phyloP scores from a whole-genome alignment of 495 filamentous ascomycete genomes.

The Xylaria scruposa region DNA sequence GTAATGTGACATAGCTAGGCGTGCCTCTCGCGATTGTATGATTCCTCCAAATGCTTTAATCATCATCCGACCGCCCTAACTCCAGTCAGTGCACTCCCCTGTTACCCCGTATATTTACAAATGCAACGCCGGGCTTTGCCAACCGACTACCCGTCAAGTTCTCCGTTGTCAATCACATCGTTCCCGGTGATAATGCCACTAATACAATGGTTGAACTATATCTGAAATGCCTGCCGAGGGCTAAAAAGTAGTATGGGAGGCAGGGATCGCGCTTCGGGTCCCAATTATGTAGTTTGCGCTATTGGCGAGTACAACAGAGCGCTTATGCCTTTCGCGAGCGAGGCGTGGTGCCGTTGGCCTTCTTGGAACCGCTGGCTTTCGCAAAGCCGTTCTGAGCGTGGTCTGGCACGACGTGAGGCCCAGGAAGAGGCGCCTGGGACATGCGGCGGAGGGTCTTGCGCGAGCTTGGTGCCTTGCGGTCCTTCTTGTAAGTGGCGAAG shows the following conservation, averaged over 20 bases:
- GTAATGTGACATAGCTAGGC: slow-evolving; percentile 23
- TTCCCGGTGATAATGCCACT: slow-evolving; percentile 36
- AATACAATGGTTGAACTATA: slow-evolving; percentile 40
- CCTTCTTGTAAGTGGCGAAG: slow-evolving; percentile 94
- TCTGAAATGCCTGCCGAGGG: slow-evolving; percentile 19
- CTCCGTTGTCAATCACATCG: slow-evolving; percentile 30
- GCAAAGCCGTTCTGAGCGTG: slow-evolving; percentile 46
- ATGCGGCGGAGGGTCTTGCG: slow-evolving; percentile 63
- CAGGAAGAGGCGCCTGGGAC: slow-evolving; percentile 60
- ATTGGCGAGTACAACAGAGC: slow-evolving; percentile 21
- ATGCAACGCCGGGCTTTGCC: slow-evolving; percentile 25
- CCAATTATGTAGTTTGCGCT: slow-evolving; percentile 22
- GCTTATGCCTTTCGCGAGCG: slow-evolving; percentile 66
- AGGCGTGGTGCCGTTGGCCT: slow-evolving; percentile 58
- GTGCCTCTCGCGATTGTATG: slow-evolving; percentile 18
- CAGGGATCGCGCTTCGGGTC: slow-evolving; percentile 12
- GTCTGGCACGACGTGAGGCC: slow-evolving; percentile 50
- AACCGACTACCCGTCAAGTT: slow-evolving; percentile 10
- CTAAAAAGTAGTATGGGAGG: slow-evolving; percentile 23
- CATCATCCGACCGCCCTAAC: slow-evolving; percentile 26
- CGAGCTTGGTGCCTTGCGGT: slow-evolving; percentile 64
- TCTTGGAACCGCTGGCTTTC: slow-evolving; percentile 50
- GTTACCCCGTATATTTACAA: slow-evolving; percentile 27
- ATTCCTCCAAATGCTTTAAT: slow-evolving; percentile 27
- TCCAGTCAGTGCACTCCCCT: slow-evolving; percentile 28